phyloP scores from a whole-genome alignment of 2,329 filamentous ascomycete genomes.

The Ceratocystis papillata region DNA sequence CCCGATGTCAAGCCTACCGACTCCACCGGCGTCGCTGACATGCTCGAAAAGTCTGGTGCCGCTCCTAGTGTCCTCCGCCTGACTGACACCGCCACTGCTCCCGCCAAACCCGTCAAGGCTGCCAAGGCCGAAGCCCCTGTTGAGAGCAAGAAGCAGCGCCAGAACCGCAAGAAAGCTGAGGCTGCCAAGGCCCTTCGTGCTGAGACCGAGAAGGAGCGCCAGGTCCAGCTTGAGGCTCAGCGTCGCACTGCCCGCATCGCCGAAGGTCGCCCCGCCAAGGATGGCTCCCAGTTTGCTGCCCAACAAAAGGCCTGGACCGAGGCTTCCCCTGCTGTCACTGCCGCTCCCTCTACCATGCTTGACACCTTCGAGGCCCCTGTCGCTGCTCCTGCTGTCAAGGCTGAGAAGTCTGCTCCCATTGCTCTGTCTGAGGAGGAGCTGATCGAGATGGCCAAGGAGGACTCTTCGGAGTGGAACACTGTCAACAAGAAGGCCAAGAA shows the following conservation, averaged over 20 bases:
- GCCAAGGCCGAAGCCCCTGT: slow-evolving; percentile 53
- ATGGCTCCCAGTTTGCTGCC: slow-evolving; percentile 52
- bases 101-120: slow-evolving; percentile 52
- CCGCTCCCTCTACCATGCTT: slow-evolving; percentile 40
- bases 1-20: slow-evolving; percentile 49
- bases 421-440: slow-evolving; percentile 53
- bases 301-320: slow-evolving; percentile 38
- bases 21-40: slow-evolving; percentile 69
- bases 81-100: slow-evolving; percentile 46
- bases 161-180: slow-evolving; percentile 83
- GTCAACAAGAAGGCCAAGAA: slow-evolving; percentile 39
- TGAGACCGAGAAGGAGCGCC: slow-evolving; percentile 68
- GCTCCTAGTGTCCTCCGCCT: slow-evolving; percentile 69
- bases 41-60: slow-evolving; percentile 64
- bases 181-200: slow-evolving; percentile 63
- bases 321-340: slow-evolving; percentile 30
- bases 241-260: slow-evolving; percentile 68
- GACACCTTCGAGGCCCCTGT: slow-evolving; percentile 39
- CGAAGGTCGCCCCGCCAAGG: slow-evolving; percentile 73
- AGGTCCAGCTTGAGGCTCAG: slow-evolving; percentile 68
- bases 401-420: slow-evolving; percentile 33
- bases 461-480: slow-evolving; percentile 49
- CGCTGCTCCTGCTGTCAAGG: slow-evolving; percentile 30
- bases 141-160: slow-evolving; percentile 90
- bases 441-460: slow-evolving; percentile 44